Evolutionary conservation across 2,329 filamentous ascomycete genomes (phyloP), one percentile per base, ranked within the genome.

Genomic region (Stemphylium vesicarium): DNA sequence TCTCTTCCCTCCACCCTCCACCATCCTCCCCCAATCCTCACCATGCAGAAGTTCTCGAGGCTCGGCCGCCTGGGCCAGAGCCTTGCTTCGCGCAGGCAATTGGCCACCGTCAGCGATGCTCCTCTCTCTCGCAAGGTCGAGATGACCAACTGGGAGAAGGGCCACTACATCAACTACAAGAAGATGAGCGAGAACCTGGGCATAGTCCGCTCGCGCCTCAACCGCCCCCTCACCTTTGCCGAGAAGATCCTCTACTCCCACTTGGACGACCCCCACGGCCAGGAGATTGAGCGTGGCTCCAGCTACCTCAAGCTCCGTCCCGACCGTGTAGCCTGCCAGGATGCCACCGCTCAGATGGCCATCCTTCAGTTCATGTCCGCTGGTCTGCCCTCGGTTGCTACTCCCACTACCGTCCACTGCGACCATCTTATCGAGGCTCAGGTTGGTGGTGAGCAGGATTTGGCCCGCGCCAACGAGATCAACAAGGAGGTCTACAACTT

Each of bases 401-500:
- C 96, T 72, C 95, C 95, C 46, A 88, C 89, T 70, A 98, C 94
- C 44, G 94, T 99, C 62, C 95, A 99, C 87, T 98, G 95, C 77
- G 95, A 99, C 80, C 95, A 99, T 82, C 87, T 99, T 85, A 99
- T 99, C 79, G 94, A 98, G 85, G 95, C 94, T 59, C 94, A 98
- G 81, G 77, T 94, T 72, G 95, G 95, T 76, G 93, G 93, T 70
- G 87, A 84, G 63, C 95, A 97, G 87, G 95, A 99, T 90, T 83
- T 98, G 78, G 89, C 86, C 59, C 88, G 94, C 73, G 95, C 95
- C 71, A 84, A 94, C 74, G 85, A 88, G 69, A 96, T 96, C 82
- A 98, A 98, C 88, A 96, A 96, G 85, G 94, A 98, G 81, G 95
- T 99, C 69, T 99, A 98, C 82, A 90, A 98, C 81, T 99, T 99